phyloP scores from a whole-genome alignment of 2,329 filamentous ascomycete genomes.

The Grosmannia huntii region DNA sequence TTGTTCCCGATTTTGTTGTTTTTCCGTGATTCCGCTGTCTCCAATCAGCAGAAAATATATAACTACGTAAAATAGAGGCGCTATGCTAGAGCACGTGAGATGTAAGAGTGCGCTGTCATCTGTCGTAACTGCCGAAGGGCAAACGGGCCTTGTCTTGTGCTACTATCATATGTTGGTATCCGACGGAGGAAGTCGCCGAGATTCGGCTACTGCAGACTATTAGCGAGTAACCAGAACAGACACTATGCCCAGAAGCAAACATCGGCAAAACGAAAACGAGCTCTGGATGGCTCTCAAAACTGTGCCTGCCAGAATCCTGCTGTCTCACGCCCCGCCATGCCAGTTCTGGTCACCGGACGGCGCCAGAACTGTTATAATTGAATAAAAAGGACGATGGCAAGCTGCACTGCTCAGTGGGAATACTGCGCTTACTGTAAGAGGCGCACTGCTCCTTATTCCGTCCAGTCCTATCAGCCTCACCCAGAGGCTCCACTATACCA shows the following conservation, averaged over 20 bases:
- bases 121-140: not conserved
- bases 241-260: not conserved
- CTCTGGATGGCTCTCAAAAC: too few relatives aligned
- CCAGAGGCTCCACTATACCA: not conserved
- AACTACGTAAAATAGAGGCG: not conserved
- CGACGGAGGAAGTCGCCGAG: conserved; percentile 12
- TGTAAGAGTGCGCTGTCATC: not conserved
- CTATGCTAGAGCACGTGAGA: not conserved
- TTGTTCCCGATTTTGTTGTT: not conserved
- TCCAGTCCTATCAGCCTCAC: not conserved
- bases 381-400: too few relatives aligned
- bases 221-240: not conserved
- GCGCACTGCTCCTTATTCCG: not conserved
- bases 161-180: not conserved
- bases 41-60: not conserved
- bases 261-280: too few relatives aligned
- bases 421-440: not conserved
- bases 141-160: not conserved
- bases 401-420: not conserved
- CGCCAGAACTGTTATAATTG: too few relatives aligned
- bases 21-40: not conserved
- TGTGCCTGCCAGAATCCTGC: not conserved
- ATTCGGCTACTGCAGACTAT: conserved; percentile 10
- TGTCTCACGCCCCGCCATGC: not conserved
- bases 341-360: not conserved